Percentiles rank a stretch among this genome's conserved stretches.
Conservation (phyloP, 257 asterid species). For the Solanum etuberosum region DNA sequence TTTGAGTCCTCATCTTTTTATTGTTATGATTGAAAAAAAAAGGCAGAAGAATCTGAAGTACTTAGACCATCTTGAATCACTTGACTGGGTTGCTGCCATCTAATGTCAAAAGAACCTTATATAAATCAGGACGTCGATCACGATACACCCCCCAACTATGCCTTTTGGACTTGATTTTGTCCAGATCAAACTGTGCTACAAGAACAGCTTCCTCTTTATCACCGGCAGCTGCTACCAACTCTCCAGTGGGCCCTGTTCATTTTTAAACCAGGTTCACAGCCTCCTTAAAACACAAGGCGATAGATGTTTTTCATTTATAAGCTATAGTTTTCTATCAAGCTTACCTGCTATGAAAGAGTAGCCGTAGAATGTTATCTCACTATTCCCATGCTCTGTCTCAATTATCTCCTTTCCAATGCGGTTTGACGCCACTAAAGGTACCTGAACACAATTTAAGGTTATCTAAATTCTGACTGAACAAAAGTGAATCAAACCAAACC, state of each 20-base stretch:
- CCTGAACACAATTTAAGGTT: conserved; percentile 29
- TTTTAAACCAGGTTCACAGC: conserved; percentile 3
- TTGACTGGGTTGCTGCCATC: conserved; percentile 52
- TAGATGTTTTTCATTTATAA: neutral
- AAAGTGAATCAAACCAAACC: neutral
- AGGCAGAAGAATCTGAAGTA: neutral
- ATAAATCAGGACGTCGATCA: conserved; percentile 88
- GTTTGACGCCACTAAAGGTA: conserved; percentile 90
- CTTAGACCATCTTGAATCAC: neutral
- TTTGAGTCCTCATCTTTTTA: neutral
- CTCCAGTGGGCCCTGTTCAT: conserved; percentile 78
- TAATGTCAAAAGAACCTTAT: conserved; percentile 79
- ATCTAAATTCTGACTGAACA: neutral
- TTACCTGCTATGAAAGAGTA: conserved; percentile 93
- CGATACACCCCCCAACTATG: conserved; percentile 85
- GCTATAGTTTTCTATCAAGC: neutral
- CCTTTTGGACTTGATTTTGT: conserved; percentile 69
- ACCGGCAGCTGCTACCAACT: conserved; percentile 53
- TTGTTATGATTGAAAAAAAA: neutral
- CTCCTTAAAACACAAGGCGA: neutral
- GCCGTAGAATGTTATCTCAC: conserved; percentile 84
- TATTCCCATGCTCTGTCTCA: conserved; percentile 80
- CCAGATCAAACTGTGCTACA: conserved; percentile 69
- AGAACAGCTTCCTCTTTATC: conserved; percentile 84
- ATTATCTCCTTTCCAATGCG: conserved; percentile 82